Base-by-base conservation (phyloP, 495 filamentous ascomycete genomes). In the Trichoderma asperelloides region DNA sequence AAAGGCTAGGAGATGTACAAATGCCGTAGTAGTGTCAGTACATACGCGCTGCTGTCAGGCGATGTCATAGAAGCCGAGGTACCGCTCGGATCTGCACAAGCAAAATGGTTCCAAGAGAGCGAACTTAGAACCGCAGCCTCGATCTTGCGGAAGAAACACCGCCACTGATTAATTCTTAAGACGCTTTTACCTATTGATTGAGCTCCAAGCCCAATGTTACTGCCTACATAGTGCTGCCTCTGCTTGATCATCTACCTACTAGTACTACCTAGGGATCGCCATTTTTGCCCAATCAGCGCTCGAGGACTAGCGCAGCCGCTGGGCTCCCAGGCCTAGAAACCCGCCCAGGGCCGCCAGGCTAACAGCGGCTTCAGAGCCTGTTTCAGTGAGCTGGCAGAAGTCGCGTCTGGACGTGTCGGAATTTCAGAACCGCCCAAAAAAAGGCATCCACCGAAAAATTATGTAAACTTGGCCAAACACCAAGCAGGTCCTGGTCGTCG, bases 381-480 rank as follows among this genome's bases (percentile, higher is more conserved):
- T 60, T 60, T 60, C 27, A 60, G 55, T 9, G 55, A 16, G 25
- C 55, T 21, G 15, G 27, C 55, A 60, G 55, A 60, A 60, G 55
- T 27, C 55, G 55, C 55, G 55, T 60, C 55, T 30, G 25, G 55
- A 60, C 55, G 55, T 60, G 55, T 60, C 55, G 55, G 55, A 18
- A 60, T 60, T 60, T 28, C 55, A 60, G 25, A n/a, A 3, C 9
- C 23, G 11, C 9, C 23, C 23, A 60, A 60, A 30, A 12, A 18
- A 60, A 18, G 27, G 55, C 55, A 28, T 60, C 55, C 55, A 60
- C 55, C 28, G 55, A 33, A 60, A 60, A 60, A 60, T 60, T 60
- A 60, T 18, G 55, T 60, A 60, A 60, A 60, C 55, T 60, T 60
- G 55, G 55, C 25, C 55, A 60, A 60, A 60, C 55, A 23, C 27